Percentiles rank a stretch among this genome's conserved stretches.
phyloP scores from a whole-genome alignment of 306 rosid genomes.

The Cercis canadensis region DNA sequence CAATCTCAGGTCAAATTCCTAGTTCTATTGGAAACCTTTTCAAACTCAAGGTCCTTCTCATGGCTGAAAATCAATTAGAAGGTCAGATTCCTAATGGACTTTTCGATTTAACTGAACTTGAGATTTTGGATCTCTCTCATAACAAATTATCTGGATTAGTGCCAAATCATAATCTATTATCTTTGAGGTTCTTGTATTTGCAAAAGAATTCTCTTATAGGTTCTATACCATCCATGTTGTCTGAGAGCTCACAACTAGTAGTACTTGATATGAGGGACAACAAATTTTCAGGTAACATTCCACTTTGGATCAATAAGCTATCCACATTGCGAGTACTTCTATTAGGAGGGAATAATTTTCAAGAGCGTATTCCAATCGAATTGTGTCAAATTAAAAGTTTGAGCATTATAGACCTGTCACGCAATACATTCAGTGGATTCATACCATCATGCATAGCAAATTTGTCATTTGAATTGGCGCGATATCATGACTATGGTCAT shows the following conservation, averaged over 20 bases:
- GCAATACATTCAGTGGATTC: not conserved
- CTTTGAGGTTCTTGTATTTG: not conserved
- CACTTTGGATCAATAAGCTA: not conserved
- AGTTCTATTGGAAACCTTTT: not conserved
- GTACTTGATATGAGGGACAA: not conserved
- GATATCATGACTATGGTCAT: not conserved
- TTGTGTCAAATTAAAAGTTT: not conserved
- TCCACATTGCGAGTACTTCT: not conserved
- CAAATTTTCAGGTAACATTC: slow-evolving; percentile 3
- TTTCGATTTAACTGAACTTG: not conserved
- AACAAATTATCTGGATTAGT: not conserved
- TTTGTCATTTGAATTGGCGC: not conserved
- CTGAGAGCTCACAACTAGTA: not conserved
- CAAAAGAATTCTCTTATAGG: not conserved
- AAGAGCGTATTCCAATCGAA: not conserved
- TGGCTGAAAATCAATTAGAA: not conserved
- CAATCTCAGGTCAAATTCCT: not conserved
- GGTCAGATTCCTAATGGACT: not conserved
- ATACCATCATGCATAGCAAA: not conserved
- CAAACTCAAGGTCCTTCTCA: not conserved
- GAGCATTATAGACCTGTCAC: not conserved
- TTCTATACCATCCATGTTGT: not conserved
- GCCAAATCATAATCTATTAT: not conserved
- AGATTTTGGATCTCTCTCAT: not conserved
- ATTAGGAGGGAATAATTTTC: not conserved